These are phyloP conservation scores for Amanita polypyramis DNA, from an alignment of 768 basidiomycete genomes.

Conservation along the genomic window DNA sequence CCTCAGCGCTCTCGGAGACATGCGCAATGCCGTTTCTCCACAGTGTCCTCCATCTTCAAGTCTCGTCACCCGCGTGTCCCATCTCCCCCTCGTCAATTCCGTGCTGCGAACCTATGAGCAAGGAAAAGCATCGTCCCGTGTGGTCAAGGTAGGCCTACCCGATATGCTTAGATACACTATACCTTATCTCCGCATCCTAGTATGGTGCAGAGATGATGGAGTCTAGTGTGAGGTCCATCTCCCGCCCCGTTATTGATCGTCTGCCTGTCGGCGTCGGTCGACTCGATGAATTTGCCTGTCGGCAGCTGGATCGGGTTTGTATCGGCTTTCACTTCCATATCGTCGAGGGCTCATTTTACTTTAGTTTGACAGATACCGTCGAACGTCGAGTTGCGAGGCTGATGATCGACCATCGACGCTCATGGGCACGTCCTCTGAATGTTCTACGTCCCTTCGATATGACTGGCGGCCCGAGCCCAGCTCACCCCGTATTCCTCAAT, in stretches of 20 bases:
- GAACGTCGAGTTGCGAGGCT: slow-evolving; percentile 23
- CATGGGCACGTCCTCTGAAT: background rate
- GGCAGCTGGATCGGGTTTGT: slow-evolving; percentile 76
- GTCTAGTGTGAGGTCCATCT: slow-evolving; percentile 70
- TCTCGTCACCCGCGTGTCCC: slow-evolving; percentile 46
- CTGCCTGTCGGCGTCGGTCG: slow-evolving; percentile 65
- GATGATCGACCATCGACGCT: slow-evolving; percentile 7
- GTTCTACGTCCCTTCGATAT: slow-evolving; percentile 6
- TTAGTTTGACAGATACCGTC: slow-evolving; percentile 42
- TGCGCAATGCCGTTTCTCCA: slow-evolving; percentile 41
- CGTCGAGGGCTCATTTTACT: background rate
- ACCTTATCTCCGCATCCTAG: slow-evolving; percentile 24
- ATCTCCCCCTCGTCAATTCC: slow-evolving; percentile 60
- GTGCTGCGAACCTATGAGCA: slow-evolving; percentile 73
- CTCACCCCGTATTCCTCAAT: slow-evolving; percentile 15
- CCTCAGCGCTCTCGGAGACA: slow-evolving; percentile 64
- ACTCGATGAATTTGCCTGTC: slow-evolving; percentile 81
- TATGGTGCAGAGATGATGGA: slow-evolving; percentile 86
- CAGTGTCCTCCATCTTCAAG: slow-evolving; percentile 15
- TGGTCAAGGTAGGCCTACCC: slow-evolving; percentile 60
- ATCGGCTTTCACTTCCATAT: slow-evolving; percentile 4
- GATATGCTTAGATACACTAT: background rate
- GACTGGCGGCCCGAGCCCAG: background rate
- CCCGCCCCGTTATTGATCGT: slow-evolving; percentile 71
- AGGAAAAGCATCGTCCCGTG: slow-evolving; percentile 72